These are phyloP conservation scores for Citrus cavaleriei DNA, from an alignment of 345 rosid species.

Conservation along the genomic window DNA sequence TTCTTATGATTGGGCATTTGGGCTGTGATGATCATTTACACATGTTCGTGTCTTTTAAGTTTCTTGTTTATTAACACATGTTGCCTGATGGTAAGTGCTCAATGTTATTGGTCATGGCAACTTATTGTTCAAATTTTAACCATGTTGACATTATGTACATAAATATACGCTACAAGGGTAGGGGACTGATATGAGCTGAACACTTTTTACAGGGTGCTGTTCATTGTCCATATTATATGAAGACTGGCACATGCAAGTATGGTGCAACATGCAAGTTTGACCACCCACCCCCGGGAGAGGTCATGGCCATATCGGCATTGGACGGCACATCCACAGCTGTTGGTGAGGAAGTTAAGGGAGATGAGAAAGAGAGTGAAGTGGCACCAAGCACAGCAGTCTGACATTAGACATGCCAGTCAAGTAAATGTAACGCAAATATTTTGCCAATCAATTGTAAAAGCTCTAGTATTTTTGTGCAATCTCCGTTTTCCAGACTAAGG, in stretches of 20 bases:
- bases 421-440: background rate
- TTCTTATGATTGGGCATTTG: background rate
- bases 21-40: background rate
- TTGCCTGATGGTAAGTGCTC: background rate
- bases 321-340: constrained; percentile 27
- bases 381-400: background rate
- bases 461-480: background rate
- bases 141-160: background rate
- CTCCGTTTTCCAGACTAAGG: background rate
- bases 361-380: constrained; percentile 10
- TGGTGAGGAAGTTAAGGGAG: constrained; percentile 24
- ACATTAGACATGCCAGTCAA: background rate
- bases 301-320: constrained; percentile 44
- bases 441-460: background rate
- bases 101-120: background rate
- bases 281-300: constrained; percentile 97
- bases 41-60: background rate
- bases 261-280: constrained; percentile 86
- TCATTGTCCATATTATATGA: constrained; percentile 91
- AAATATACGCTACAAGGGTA: background rate
- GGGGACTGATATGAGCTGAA: constrained; percentile 7
- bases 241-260: constrained; percentile 85
- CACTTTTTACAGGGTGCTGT: constrained; percentile 51
- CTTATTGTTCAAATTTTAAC: background rate
- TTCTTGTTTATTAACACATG: background rate